These are phyloP conservation scores for Heimioporus sp. DNA, from an alignment of 768 basidiomycete species.

Conservation along the genomic window DNA sequence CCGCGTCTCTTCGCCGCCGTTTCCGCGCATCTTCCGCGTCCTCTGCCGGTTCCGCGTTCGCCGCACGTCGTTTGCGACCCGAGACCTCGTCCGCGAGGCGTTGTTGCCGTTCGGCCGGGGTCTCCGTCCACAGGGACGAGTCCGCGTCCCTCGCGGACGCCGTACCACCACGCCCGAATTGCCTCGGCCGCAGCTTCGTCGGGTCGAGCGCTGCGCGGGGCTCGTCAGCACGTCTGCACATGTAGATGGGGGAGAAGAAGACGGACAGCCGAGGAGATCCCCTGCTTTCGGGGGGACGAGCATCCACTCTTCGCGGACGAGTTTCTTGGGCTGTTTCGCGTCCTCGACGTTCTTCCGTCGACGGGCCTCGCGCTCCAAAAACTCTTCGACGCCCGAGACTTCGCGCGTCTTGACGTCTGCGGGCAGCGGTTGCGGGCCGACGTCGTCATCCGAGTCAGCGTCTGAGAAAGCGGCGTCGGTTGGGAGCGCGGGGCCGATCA, in stretches of 20 bases:
- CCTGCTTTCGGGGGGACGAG: conserved; percentile 85
- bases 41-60: conserved; percentile 45
- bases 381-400: conserved; percentile 73
- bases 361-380: conserved; percentile 82
- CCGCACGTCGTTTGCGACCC: conserved; percentile 82
- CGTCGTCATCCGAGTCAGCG: conserved; percentile 71
- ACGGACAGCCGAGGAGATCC: conserved; percentile 75
- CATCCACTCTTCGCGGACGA: conserved; percentile 97
- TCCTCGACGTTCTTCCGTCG: conserved; percentile 74
- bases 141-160: conserved; percentile 44
- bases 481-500: conserved; percentile 56
- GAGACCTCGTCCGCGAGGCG: conserved; percentile 91
- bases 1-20: conserved; percentile 62
- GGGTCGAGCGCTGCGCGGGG: conserved; percentile 71
- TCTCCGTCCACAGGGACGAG: conserved; percentile 92
- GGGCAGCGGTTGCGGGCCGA: conserved; percentile 81
- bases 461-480: conserved; percentile 34
- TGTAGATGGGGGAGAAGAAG: not conserved
- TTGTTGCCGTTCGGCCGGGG: conserved; percentile 88
- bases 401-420: conserved; percentile 36
- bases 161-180: conserved; percentile 67
- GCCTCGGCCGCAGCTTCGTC: conserved; percentile 74
- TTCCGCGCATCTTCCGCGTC: conserved; percentile 42
- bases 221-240: not conserved
- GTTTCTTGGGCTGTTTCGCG: conserved; percentile 71